These are phyloP conservation scores for Termitomyces sp. DNA, from an alignment of 768 basidiomycete genomes.

Conservation along the genomic window DNA sequence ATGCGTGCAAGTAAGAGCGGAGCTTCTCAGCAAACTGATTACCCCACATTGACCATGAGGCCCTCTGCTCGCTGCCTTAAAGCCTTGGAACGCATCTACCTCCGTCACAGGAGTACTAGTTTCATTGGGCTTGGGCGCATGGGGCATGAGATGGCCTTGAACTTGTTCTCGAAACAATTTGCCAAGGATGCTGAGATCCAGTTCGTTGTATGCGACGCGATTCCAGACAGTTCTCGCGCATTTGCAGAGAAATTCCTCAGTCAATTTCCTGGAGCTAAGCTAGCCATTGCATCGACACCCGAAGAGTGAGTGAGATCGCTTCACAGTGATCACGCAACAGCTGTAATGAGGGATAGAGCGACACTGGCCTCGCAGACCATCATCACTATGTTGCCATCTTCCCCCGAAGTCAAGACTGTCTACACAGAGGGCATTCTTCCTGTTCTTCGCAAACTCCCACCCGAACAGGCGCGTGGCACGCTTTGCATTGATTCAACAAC, in stretches of 20 bases:
- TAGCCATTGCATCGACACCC: constrained; percentile 61
- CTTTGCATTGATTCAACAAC: constrained; percentile 91
- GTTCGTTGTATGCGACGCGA: constrained; percentile 79
- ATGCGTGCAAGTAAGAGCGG: not conserved
- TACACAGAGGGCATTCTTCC: constrained; percentile 71
- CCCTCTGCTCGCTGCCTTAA: constrained; percentile 43
- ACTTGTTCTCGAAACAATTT: constrained; percentile 75
- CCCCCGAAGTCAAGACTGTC: constrained; percentile 79
- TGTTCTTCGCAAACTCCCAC: constrained; percentile 48
- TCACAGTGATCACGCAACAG: constrained; percentile 9
- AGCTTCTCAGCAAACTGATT: not conserved
- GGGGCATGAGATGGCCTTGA: constrained; percentile 85
- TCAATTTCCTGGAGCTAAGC: constrained; percentile 55
- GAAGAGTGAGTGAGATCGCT: constrained; percentile 57
- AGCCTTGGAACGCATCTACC: constrained; percentile 26
- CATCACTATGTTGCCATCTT: constrained; percentile 90
- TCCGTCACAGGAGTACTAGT: constrained; percentile 52
- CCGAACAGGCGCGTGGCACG: constrained; percentile 35
- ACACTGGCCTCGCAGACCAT: constrained; percentile 60
- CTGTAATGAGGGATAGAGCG: constrained; percentile 42
- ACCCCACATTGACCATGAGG: constrained; percentile 38
- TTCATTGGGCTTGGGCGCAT: constrained; percentile 89
- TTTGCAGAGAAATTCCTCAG: constrained; percentile 56
- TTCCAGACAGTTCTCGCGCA: constrained; percentile 50
- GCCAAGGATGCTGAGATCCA: constrained; percentile 46